Evolutionary conservation across 169 alveolate genomes (phyloP), one percentile per base, ranked within the genome.

Genomic region (Eimeria brunetti): DNA sequence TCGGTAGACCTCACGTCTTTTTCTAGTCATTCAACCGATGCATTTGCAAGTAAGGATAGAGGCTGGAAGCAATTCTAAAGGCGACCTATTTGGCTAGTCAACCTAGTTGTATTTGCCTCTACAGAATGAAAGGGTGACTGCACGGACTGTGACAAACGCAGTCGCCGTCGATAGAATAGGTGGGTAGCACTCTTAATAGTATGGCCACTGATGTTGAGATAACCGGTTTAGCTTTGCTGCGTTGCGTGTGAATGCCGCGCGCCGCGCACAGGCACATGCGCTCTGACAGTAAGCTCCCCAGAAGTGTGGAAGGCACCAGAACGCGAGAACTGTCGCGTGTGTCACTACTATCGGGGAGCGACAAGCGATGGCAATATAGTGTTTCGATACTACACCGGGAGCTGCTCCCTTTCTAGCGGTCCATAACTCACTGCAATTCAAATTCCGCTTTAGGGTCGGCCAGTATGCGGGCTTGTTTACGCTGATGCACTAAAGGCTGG

Each of bases 241-340:
- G 33, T 60, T 69, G 80, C 80, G 1, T 69, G n/a, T 36, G 36
- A 69, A 30, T 69, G 18, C 76, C 76, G 24, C 18, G 24, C 44
- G 12, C 36, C 12, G 24, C 9, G 6, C 12, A 36, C 12, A 6
- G 8, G 80, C 49, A 12, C 80, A 69, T 51, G 2, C 33, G 0
- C 3, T 24, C 80, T 33, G 24, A 16, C 51, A 33, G 3, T 11
- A 16, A 1, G 51, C 80, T 16, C 80, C 80, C 18, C 80, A 4
- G n/a, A 14, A 69, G 27, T 33, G 80, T n/a, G 36, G 24, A n/a
- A 67, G 46, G 33, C 36, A 69, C 80, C 62, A n/a, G 27, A 9
- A 41, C 86, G 62, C 86, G 86, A 46, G 38, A 76, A 76, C 86
- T 76, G 64, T 76, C 86, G 86, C 86, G 84, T 24, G 20, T 75